Evolutionary conservation across 2,329 filamentous ascomycete genomes (phyloP).

Genomic region (Fusarium gaditjirri): DNA sequence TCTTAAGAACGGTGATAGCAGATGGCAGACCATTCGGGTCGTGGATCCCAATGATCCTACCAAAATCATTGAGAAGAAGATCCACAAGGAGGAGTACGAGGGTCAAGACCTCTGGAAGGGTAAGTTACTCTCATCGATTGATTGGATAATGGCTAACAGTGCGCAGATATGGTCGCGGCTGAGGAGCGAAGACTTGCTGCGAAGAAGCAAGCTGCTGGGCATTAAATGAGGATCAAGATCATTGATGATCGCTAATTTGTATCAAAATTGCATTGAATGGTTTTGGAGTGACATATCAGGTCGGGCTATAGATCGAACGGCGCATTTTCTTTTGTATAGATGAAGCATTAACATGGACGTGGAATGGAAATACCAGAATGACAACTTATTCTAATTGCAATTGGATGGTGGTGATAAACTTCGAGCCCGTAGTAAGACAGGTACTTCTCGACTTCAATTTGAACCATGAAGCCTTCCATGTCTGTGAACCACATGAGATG

Average conservation of each 20-base stretch:
- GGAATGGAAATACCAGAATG: not conserved
- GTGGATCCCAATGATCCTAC: constrained; percentile 83
- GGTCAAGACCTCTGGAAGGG: constrained; percentile 95
- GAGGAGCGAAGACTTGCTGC: constrained; percentile 73
- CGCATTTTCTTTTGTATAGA: constrained; percentile 1
- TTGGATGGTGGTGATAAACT: rapidly evolving
- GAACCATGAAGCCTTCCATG: not conserved
- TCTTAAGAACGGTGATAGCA: constrained; percentile 76
- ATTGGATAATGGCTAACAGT: constrained; percentile 3
- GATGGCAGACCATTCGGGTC: constrained; percentile 86
- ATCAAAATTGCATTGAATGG: constrained; percentile 6
- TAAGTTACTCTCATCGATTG: constrained; percentile 51
- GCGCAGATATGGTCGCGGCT: constrained; percentile 81
- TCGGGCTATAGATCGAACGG: not conserved
- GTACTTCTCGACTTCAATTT: not conserved
- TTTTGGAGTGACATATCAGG: constrained; percentile 1
- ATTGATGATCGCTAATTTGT: not conserved
- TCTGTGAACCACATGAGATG: rapidly evolving
- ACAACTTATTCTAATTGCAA: not conserved
- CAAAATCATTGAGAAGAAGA: constrained; percentile 87
- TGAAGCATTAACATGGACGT: not conserved
- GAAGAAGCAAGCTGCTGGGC: constrained; percentile 45
- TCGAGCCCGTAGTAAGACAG: rapidly evolving
- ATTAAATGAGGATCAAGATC: not conserved
- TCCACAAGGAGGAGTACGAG: constrained; percentile 87